A percentile compares a stretch with the other conserved stretches of the same genome.
These are phyloP conservation scores for Blastobotrys persicus DNA, from an alignment of 1,139 yeast genomes.

Conservation along the genomic window DNA sequence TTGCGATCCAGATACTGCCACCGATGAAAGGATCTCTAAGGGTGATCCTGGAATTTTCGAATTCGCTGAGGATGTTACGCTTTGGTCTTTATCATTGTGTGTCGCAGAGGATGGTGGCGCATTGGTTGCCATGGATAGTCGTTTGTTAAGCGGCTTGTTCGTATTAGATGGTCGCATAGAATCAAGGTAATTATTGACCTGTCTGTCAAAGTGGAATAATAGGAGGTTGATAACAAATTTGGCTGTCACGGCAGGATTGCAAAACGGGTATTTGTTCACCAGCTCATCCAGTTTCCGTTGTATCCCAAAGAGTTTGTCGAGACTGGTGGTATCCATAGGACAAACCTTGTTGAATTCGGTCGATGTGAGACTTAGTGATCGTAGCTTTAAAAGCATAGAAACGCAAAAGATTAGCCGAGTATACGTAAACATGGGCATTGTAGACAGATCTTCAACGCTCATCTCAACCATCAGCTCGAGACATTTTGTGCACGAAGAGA, in stretches of 20 bases:
- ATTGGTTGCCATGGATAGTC: background rate
- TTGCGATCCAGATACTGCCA: constrained; percentile 22
- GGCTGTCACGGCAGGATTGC: constrained; percentile 29
- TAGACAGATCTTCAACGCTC: constrained; percentile 39
- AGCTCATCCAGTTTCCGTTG: constrained; percentile 35
- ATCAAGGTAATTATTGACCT: constrained; percentile 21
- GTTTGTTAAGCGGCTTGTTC: constrained; percentile 3
- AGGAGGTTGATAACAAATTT: constrained; percentile 32
- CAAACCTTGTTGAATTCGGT: constrained; percentile 49
- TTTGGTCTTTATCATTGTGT: too few species aligned
- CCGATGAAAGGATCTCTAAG: constrained; percentile 33
- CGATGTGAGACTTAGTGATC: constrained; percentile 54
- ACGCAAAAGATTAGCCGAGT: constrained; percentile 67
- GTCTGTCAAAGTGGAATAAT: constrained; percentile 33
- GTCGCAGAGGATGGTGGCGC: too few species aligned
- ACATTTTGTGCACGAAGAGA: constrained; percentile 24
- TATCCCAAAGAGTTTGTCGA: constrained; percentile 46
- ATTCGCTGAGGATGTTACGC: background rate
- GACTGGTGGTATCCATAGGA: constrained; percentile 50
- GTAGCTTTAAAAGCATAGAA: constrained; percentile 59
- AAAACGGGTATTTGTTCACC: constrained; percentile 26
- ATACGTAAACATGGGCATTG: constrained; percentile 60
- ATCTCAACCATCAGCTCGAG: constrained; percentile 22
- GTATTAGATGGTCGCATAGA: background rate
- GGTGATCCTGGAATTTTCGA: constrained; percentile 28